Percentiles rank a stretch among this genome's conserved stretches.
Evolutionary conservation across 129 eudicot species (phyloP).

Genomic region (Deinandra increscens): DNA sequence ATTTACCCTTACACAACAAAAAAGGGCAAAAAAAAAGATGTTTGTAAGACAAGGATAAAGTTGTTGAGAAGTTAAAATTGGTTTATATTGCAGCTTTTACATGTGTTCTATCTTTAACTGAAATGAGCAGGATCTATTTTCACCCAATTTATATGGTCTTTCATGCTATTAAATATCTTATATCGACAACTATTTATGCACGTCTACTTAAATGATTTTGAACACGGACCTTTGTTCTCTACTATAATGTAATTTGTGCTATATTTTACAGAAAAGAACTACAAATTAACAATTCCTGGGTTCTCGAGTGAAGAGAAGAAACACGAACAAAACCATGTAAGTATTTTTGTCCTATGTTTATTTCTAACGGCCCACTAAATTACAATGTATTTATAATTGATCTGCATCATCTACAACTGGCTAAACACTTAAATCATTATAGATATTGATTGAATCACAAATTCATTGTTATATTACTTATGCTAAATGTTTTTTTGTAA

Average conservation of each 20-base stretch:
- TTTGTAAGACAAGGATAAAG: background rate
- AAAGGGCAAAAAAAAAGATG: background rate
- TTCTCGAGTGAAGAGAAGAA: conserved; percentile 83
- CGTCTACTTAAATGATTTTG: background rate
- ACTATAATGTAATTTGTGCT: background rate
- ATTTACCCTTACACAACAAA: background rate
- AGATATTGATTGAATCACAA: background rate
- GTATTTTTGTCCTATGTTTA: conserved; percentile 18
- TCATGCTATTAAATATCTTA: conserved; percentile 7
- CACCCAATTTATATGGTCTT: background rate
- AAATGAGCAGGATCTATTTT: conserved; percentile 8
- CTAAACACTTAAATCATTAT: background rate
- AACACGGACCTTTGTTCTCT: background rate
- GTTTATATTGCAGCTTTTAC: conserved; percentile 2
- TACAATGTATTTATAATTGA: background rate
- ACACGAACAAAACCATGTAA: conserved; percentile 57
- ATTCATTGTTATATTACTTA: background rate
- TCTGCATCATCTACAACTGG: background rate
- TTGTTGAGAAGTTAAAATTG: background rate
- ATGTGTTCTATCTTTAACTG: background rate
- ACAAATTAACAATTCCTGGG: conserved; percentile 74
- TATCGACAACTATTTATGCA: background rate
- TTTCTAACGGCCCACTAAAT: background rate
- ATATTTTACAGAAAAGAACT: conserved; percentile 69
- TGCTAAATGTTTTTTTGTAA: background rate